Evolutionary conservation across 441 rosid species (phyloP).

Genomic region (Viola pubescens): DNA sequence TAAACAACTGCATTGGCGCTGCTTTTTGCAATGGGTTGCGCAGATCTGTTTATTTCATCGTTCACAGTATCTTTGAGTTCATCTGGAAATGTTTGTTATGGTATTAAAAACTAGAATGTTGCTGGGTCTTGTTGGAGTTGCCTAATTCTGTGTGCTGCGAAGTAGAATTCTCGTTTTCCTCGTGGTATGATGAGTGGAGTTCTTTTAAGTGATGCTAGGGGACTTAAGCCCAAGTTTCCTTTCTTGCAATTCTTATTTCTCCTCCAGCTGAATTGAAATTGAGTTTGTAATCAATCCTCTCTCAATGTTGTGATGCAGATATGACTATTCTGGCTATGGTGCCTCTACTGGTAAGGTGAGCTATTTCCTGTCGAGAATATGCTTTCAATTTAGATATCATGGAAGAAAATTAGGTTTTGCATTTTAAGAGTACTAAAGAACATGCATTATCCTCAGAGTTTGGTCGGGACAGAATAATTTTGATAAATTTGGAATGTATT

Average conservation of each 20-base stretch:
- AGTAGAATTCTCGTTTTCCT: not conserved
- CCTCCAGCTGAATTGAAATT: not conserved
- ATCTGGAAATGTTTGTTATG: not conserved
- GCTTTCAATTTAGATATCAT: too few species aligned
- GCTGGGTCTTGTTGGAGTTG: not conserved
- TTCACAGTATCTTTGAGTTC: not conserved
- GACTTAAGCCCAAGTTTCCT: not conserved
- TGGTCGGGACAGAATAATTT: too few species aligned
- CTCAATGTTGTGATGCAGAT: constrained; percentile 40
- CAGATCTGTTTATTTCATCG: not conserved
- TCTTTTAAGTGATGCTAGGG: not conserved
- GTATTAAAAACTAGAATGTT: not conserved
- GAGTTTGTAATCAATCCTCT: constrained; percentile 11
- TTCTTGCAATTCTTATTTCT: constrained; percentile 6
- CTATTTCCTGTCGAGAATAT: not conserved
- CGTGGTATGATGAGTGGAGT: not conserved
- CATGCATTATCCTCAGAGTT: too few species aligned
- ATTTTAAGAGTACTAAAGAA: too few species aligned
- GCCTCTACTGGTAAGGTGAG: constrained; percentile 92
- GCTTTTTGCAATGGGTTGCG: not conserved
- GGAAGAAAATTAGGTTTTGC: too few species aligned
- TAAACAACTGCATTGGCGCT: too few species aligned
- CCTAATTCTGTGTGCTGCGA: not conserved
- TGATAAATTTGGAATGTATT: too few species aligned
- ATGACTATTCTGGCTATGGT: constrained; percentile 98